Evolutionary conservation across 2,329 filamentous ascomycete species (phyloP), one percentile per base, ranked within the genome.

Genomic region (Mollisia scopiformis): DNA sequence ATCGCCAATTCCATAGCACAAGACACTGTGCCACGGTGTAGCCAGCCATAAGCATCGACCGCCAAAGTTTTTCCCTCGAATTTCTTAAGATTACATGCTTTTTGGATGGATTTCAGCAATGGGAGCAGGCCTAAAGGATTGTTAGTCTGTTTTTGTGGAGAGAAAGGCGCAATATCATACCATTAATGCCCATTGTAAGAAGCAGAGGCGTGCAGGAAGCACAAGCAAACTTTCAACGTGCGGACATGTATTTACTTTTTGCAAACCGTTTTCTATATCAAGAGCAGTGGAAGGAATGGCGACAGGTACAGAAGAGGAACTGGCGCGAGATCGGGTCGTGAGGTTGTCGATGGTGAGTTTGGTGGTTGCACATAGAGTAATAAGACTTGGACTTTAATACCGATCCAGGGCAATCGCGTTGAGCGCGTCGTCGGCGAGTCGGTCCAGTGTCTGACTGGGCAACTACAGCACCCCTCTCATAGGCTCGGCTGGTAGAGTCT

Each of bases 1-100:
- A 94, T 84, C 35, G 93, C 95, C 64, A 99, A 84, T 71, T 98
- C 95, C 71, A 95, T 87, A 65, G 94, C 92, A 79, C 94, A 98
- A 53, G 91, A 86, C 66, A 96, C 88, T 50, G 93, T 93, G 57
- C 93, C 96, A 68, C 95, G 89, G 76, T 99, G 95, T 58, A 99
- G 87, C 95, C 96, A 99, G 74, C 94, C 95, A 82, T 99, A 99
- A 59, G 91, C 94, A 76, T 99, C 95, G 35, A 99, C 88, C n/a
- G 91, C 96, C 50, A 99, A 84, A 1, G 90, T 96, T 77, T 96
- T 88, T 55, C 94, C 95, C 13, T 85, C 80, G 75, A 91, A 97
- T 72, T 93, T 93, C 74, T 93, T 96, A 62, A 99, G 82, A 69
- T 92, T 90, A 54, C 87, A 90, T 72, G 91, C 90, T 72, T 91